phyloP scores from a whole-genome alignment of 2,329 filamentous ascomycete species.

The Chaetomiaceae sp. region DNA sequence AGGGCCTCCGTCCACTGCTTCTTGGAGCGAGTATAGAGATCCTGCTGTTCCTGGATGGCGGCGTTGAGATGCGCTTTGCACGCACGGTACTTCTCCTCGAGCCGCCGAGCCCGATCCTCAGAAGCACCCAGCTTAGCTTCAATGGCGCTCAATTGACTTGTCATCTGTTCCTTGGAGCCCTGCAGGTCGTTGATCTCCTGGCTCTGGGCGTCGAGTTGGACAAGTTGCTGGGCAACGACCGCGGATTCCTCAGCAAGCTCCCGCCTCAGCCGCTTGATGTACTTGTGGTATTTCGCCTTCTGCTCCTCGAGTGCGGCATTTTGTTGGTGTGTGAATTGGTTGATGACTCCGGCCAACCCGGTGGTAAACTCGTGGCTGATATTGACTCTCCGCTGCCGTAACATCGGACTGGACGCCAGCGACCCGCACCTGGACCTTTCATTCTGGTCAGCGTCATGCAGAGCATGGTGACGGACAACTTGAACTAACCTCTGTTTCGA shows the following conservation, averaged over 20 bases:
- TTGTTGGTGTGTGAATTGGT: slow-evolving; percentile 22
- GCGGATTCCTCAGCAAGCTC: slow-evolving; percentile 8
- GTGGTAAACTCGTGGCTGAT: slow-evolving; percentile 22
- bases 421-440: slow-evolving; percentile 11
- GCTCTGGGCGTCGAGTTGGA: slow-evolving; percentile 14
- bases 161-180: slow-evolving; percentile 13
- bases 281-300: slow-evolving; percentile 19
- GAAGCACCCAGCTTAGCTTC: slow-evolving; percentile 29
- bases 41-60: slow-evolving; percentile 44
- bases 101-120: slow-evolving; percentile 26
- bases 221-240: not conserved
- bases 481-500: slow-evolving; percentile 11
- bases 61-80: slow-evolving; percentile 41
- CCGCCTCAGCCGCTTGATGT: slow-evolving; percentile 19
- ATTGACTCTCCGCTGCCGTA: slow-evolving; percentile 10
- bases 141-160: slow-evolving; percentile 19
- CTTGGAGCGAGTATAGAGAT: slow-evolving; percentile 36
- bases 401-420: slow-evolving; percentile 13
- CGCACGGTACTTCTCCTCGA: slow-evolving; percentile 35
- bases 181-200: slow-evolving; percentile 17
- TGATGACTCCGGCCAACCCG: slow-evolving; percentile 20
- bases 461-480: not conserved
- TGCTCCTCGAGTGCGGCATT: slow-evolving; percentile 16
- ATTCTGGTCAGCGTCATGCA: not conserved
- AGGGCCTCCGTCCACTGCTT: slow-evolving; percentile 33